A percentile compares a stretch with the other conserved stretches of the same genome.
Conservation (phyloP, 768 basidiomycete genomes). For the Crepidotus variabilis region DNA sequence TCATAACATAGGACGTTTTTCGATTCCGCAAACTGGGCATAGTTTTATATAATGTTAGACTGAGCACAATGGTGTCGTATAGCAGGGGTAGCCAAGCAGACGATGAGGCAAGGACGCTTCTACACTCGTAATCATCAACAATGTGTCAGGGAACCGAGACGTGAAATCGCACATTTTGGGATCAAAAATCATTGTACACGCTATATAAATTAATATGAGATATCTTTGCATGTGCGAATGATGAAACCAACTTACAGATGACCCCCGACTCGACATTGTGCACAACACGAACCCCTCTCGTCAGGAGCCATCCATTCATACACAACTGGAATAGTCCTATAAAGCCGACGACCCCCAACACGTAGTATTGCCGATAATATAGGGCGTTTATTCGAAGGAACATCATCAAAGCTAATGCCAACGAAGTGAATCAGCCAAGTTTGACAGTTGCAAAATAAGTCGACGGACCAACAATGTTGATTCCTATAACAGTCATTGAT, state of each 20-base stretch:
- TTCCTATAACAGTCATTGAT: slow-evolving; percentile 47
- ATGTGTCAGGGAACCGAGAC: background rate
- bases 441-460: background rate
- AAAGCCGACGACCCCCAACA: slow-evolving; percentile 23
- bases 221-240: background rate
- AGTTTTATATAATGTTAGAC: slow-evolving; percentile 30
- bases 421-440: background rate
- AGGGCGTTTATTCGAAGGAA: slow-evolving; percentile 41
- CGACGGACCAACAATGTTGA: slow-evolving; percentile 38
- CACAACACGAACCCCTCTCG: slow-evolving; percentile 34
- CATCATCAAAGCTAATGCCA: slow-evolving; percentile 46
- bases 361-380: slow-evolving; percentile 24
- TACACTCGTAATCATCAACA: slow-evolving; percentile 22
- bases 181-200: slow-evolving; percentile 39
- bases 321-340: slow-evolving; percentile 38
- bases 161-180: slow-evolving; percentile 25
- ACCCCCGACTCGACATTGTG: slow-evolving; percentile 34
- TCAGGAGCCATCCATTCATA: slow-evolving; percentile 50
- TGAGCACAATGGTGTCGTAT: slow-evolving; percentile 38
- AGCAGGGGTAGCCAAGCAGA: slow-evolving; percentile 45
- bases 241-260: slow-evolving; percentile 18
- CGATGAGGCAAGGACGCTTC: slow-evolving; percentile 36
- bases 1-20: slow-evolving; percentile 31
- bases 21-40: slow-evolving; percentile 26
- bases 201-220: slow-evolving; percentile 15